A percentile compares a stretch with the other conserved stretches of the same genome.
phyloP scores from a whole-genome alignment of 768 basidiomycete genomes.

The Lactifluus hygrophoroides region DNA sequence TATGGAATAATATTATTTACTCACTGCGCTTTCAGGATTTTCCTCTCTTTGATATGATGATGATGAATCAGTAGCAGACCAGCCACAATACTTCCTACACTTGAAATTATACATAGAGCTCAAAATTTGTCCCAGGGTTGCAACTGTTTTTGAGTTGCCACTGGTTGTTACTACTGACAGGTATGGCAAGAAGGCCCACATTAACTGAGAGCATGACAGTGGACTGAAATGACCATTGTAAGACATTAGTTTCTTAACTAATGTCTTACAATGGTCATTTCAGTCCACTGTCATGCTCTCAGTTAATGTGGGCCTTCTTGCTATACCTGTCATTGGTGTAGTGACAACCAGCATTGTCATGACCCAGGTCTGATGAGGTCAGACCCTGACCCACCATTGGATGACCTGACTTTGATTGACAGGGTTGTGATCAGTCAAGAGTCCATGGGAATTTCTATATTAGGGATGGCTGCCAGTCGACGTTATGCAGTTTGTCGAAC shows the following conservation, averaged over 20 bases:
- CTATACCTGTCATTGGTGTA: too few species aligned
- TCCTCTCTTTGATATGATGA: slow-evolving; percentile 5
- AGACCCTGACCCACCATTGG: too few species aligned
- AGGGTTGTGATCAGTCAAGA: too few species aligned
- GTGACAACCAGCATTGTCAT: too few species aligned
- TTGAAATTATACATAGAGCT: slow-evolving; percentile 5
- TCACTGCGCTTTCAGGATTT: slow-evolving; percentile 8
- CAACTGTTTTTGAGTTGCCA: neutral
- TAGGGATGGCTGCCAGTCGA: too few species aligned
- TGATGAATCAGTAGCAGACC: slow-evolving; percentile 13
- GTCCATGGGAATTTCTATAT: too few species aligned
- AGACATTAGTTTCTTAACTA: too few species aligned
- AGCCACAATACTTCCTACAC: slow-evolving; percentile 12
- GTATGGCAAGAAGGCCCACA: slow-evolving; percentile 14
- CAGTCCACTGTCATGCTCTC: neutral
- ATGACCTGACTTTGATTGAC: too few species aligned
- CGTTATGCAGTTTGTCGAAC: too few species aligned
- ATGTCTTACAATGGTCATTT: neutral
- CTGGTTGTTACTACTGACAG: neutral
- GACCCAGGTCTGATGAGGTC: too few species aligned
- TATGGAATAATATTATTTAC: neutral
- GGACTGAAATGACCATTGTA: neutral
- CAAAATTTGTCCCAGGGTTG: slow-evolving; percentile 1
- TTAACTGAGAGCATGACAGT: slow-evolving; percentile 12
- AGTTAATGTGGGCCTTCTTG: too few species aligned